Percentiles rank a stretch among this genome's conserved stretches.
Conservation (phyloP, 2,329 filamentous ascomycete genomes). For the Phaeoacremonium minimum region DNA sequence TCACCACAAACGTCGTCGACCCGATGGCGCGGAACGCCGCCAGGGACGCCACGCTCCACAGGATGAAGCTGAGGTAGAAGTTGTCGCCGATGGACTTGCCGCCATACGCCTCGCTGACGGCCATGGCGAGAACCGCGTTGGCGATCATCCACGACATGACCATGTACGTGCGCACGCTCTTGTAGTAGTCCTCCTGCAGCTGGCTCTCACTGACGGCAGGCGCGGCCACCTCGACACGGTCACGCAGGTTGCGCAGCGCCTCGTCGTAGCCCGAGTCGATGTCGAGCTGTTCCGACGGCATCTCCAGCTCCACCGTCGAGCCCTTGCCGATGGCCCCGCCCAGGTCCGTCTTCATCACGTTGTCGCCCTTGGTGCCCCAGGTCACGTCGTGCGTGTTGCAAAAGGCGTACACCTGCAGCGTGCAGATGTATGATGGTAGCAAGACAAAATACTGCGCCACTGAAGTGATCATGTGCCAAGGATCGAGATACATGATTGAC, state of each 20-base stretch:
- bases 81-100: constrained; percentile 70
- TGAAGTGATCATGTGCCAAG: constrained; percentile 98
- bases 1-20: constrained; percentile 72
- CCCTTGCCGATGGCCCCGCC: constrained; percentile 76
- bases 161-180: constrained; percentile 95
- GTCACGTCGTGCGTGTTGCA: constrained; percentile 99
- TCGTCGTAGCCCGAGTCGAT: constrained; percentile 98
- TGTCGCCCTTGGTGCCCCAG: constrained; percentile 98
- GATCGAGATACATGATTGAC: constrained; percentile 93
- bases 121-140: constrained; percentile 92
- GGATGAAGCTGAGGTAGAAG: constrained; percentile 85
- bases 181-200: constrained; percentile 97
- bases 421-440: constrained; percentile 92
- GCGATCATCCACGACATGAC: constrained; percentile 90
- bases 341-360: constrained; percentile 87
- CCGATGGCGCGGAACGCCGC: constrained; percentile 87
- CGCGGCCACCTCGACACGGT: constrained; percentile 76
- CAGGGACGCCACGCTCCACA: constrained; percentile 84
- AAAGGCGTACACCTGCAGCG: constrained; percentile 95
- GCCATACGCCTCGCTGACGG: constrained; percentile 80
- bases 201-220: constrained; percentile 66
- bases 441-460: constrained; percentile 89
- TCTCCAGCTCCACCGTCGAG: constrained; percentile 86
- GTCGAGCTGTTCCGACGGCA: constrained; percentile 96
- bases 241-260: constrained; percentile 90